Evolutionary conservation across 73 alveolate species (phyloP).

Genomic region (Paramecium caudatum): DNA sequence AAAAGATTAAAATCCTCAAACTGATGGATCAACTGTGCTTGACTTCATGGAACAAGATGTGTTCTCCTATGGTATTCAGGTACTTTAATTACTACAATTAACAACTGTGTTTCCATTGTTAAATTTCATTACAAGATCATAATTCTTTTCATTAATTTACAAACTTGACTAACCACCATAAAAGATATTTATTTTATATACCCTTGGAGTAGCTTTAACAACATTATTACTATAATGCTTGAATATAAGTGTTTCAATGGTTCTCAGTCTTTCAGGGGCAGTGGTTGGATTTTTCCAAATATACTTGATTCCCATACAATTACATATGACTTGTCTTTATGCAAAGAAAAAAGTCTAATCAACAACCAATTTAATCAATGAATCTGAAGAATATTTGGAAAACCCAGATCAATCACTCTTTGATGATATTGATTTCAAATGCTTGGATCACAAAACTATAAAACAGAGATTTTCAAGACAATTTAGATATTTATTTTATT

Average conservation of each 20-base stretch:
- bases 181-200: neutral
- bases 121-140: slow-evolving; percentile 46
- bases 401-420: slow-evolving; percentile 43
- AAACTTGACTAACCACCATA: slow-evolving; percentile 46
- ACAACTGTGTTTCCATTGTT: slow-evolving; percentile 42
- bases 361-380: neutral
- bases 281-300: slow-evolving; percentile 32
- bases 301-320: slow-evolving; percentile 45
- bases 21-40: slow-evolving; percentile 59
- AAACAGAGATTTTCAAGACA: neutral
- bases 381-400: neutral
- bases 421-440: slow-evolving; percentile 5
- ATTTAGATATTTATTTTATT: slow-evolving; percentile 5
- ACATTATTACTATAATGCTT: slow-evolving; percentile 8
- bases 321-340: slow-evolving; percentile 54
- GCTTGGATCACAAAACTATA: neutral
- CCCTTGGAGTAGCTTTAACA: neutral
- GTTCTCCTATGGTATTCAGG: neutral
- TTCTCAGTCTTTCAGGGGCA: slow-evolving; percentile 60
- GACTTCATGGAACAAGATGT: slow-evolving; percentile 10
- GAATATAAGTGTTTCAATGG: slow-evolving; percentile 5
- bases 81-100: neutral
- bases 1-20: neutral
- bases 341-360: neutral
- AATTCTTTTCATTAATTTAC: slow-evolving; percentile 17